A percentile compares a stretch with the other conserved stretches of the same genome.
Conservation (phyloP, 331 rosid species). For the Pyrus hybrid region DNA sequence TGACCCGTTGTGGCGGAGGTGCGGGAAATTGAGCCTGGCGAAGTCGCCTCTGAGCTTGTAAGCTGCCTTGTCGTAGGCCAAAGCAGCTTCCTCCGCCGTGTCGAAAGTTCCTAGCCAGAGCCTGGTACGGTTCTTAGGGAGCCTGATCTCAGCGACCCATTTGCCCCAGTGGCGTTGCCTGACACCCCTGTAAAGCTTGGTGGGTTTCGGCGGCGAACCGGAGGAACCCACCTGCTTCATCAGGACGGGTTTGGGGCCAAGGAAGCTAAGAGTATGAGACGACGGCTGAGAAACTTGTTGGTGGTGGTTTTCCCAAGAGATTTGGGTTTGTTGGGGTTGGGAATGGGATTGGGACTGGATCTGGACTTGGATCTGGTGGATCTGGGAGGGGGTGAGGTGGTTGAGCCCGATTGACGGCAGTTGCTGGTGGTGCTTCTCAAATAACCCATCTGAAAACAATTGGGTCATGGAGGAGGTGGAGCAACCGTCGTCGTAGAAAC, state of each 20-base stretch:
- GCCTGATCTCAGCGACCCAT: conserved; percentile 98
- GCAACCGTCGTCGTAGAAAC: conserved; percentile 25
- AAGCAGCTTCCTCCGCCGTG: conserved; percentile 96
- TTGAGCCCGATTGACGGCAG: conserved; percentile 51
- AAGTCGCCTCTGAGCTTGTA: conserved; percentile 96
- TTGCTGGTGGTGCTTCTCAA: conserved; percentile 17
- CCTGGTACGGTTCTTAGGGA: conserved; percentile 85
- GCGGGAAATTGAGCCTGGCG: conserved; percentile 88
- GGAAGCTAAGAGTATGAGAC: conserved; percentile 26
- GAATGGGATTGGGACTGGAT: conserved; percentile 35
- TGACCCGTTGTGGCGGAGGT: conserved; percentile 63
- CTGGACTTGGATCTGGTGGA: conserved; percentile 67
- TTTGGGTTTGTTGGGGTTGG: conserved; percentile 14
- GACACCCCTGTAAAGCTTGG: conserved; percentile 92
- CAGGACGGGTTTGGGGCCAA: conserved; percentile 51
- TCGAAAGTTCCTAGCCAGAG: conserved; percentile 98
- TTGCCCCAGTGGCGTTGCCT: conserved; percentile 99
- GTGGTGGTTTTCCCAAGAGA: conserved; percentile 8
- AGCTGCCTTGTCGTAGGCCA: conserved; percentile 95
- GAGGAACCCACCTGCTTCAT: conserved; percentile 70
- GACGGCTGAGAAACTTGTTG: background rate
- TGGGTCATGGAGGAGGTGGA: conserved; percentile 42
- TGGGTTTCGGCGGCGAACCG: conserved; percentile 57
- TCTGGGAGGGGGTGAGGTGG: conserved; percentile 60
- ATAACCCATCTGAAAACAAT: conserved; percentile 32